Evolutionary conservation across 345 rosid species (phyloP).

Genomic region (Psidium friedrichsthalianum): DNA sequence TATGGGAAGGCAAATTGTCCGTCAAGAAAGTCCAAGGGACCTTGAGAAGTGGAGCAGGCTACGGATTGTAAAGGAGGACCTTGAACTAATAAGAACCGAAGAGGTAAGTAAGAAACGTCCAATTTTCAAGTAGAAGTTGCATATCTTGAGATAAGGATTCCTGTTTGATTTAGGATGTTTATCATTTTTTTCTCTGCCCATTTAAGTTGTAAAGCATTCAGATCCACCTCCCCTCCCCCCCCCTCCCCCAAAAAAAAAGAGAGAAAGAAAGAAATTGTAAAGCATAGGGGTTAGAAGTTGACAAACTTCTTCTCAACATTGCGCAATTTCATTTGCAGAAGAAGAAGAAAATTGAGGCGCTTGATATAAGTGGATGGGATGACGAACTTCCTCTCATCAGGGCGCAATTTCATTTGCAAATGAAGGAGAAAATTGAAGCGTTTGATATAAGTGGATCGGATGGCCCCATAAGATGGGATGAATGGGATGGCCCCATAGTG

Average conservation of each 20-base stretch:
- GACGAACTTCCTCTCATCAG: background rate
- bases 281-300: background rate
- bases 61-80: background rate
- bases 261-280: too few relatives aligned
- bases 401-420: background rate
- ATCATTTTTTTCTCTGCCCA: background rate
- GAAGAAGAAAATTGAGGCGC: background rate
- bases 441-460: too few relatives aligned
- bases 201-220: background rate
- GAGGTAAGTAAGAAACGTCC: background rate
- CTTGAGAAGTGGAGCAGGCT: background rate
- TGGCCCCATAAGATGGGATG: too few relatives aligned
- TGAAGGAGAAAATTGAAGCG: background rate
- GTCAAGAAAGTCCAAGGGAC: background rate
- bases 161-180: background rate
- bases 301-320: background rate
- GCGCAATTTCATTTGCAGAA: background rate
- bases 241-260: too few relatives aligned
- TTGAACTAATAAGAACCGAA: background rate
- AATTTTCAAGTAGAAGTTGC: background rate
- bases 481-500: too few relatives aligned
- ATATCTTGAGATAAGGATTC: background rate
- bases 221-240: too few relatives aligned
- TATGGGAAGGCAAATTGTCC: background rate
- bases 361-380: rapidly evolving